Evolutionary conservation across 306 rosid genomes (phyloP).

Genomic region (Ochetophila trinervis): DNA sequence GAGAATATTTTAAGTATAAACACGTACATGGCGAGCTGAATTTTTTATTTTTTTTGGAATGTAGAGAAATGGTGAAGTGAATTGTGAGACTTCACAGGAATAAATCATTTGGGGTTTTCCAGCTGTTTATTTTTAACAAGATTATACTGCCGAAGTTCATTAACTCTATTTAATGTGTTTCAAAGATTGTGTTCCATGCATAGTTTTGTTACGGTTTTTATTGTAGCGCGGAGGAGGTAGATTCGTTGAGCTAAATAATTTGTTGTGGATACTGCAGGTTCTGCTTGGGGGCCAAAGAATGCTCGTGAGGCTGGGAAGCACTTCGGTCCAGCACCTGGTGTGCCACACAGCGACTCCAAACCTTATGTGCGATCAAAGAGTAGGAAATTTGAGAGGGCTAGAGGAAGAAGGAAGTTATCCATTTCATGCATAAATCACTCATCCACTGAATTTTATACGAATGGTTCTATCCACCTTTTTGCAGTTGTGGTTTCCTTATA

Average conservation of each 20-base stretch:
- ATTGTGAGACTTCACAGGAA: too few species aligned
- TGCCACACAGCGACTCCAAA: slow-evolving; percentile 64
- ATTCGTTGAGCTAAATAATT: too few species aligned
- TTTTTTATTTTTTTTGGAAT: too few species aligned
- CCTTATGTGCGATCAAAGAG: slow-evolving; percentile 53
- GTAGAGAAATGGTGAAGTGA: too few species aligned
- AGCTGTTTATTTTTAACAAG: too few species aligned
- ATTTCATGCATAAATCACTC: too few species aligned
- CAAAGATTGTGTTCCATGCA: not conserved
- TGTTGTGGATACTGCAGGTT: slow-evolving; percentile 33
- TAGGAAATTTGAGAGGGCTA: slow-evolving; percentile 51
- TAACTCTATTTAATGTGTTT: too few species aligned
- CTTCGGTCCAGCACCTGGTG: slow-evolving; percentile 70
- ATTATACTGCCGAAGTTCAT: too few species aligned
- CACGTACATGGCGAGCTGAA: too few species aligned
- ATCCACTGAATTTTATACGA: not conserved
- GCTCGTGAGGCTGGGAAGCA: slow-evolving; percentile 69
- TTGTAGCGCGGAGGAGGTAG: not conserved
- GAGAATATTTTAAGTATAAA: too few species aligned
- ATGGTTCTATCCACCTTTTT: not conserved
- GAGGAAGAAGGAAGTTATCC: slow-evolving; percentile 60
- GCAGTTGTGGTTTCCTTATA: not conserved
- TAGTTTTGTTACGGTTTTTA: not conserved
- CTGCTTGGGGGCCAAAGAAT: slow-evolving; percentile 65
- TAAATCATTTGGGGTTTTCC: too few species aligned